Evolutionary conservation across 441 rosid genomes (phyloP).

Genomic region (Erodium moschatum): DNA sequence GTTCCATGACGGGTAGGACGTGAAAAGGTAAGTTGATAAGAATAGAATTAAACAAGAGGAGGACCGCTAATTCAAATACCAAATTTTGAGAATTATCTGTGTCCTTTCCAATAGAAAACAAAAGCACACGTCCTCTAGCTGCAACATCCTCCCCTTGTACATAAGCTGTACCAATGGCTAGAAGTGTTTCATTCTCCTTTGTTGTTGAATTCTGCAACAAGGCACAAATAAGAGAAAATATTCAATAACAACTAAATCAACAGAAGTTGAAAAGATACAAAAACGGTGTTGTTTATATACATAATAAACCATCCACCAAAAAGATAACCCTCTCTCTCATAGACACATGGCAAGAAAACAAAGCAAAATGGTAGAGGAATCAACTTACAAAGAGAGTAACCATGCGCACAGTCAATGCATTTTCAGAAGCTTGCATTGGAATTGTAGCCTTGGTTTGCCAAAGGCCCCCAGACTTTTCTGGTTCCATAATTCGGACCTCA

Average conservation of each 20-base stretch:
- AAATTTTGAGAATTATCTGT: conserved; percentile 54
- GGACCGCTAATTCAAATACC: conserved; percentile 35
- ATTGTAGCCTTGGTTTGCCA: conserved; percentile 95
- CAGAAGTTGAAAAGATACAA: not conserved
- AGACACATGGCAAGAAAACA: conserved; percentile 13
- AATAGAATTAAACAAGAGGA: conserved; percentile 19
- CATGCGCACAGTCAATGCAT: conserved; percentile 87
- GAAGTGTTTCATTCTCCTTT: conserved; percentile 72
- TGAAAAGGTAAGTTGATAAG: not conserved
- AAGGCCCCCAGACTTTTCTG: conserved; percentile 75
- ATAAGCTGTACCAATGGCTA: conserved; percentile 94
- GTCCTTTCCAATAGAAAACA: conserved; percentile 63
- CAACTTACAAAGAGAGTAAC: conserved; percentile 79
- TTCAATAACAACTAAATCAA: not conserved
- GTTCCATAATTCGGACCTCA: conserved; percentile 88
- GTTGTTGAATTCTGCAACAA: conserved; percentile 67
- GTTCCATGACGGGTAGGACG: not conserved
- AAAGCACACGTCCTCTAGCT: conserved; percentile 87
- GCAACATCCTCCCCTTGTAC: conserved; percentile 99
- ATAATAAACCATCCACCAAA: not conserved
- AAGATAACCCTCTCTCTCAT: not conserved
- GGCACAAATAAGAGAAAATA: conserved; percentile 20
- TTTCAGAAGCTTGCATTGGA: conserved; percentile 92
- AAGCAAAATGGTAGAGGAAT: conserved; percentile 19
- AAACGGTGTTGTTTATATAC: not conserved